A percentile compares a stretch with the other conserved stretches of the same genome.
These are phyloP conservation scores for Calonectria pteridis DNA, from an alignment of 2,329 filamentous ascomycete species.

Conservation along the genomic window DNA sequence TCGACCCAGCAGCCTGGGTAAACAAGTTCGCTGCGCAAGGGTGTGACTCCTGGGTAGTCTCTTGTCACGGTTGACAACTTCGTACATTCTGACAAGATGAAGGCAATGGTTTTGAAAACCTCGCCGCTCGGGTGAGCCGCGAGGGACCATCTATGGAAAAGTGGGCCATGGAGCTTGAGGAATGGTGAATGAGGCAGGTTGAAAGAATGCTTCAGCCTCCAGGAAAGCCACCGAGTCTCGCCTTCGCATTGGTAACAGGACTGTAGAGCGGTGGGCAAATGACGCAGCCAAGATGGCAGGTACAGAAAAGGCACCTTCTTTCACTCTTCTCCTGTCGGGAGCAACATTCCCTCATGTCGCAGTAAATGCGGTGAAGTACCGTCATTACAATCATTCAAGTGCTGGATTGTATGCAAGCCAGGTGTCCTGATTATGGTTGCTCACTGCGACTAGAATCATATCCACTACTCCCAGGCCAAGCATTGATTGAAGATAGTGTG, in stretches of 20 bases:
- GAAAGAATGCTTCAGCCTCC: neutral
- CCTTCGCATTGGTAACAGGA: neutral
- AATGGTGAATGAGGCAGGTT: neutral
- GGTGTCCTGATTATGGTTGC: neutral
- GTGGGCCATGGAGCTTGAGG: neutral
- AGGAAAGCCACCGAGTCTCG: neutral
- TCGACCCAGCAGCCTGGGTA: conserved; percentile 46
- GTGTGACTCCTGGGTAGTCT: conserved; percentile 32
- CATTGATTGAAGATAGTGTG: neutral
- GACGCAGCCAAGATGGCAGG: neutral
- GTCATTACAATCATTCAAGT: too few relatives aligned
- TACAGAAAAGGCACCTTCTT: neutral
- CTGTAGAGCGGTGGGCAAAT: neutral
- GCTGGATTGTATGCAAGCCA: too few relatives aligned
- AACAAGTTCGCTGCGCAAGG: conserved; percentile 41
- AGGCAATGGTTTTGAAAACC: conserved; percentile 44
- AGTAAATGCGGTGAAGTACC: too few relatives aligned
- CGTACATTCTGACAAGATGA: conserved; percentile 36
- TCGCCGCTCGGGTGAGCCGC: neutral
- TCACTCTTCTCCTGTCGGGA: neutral
- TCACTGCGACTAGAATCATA: neutral
- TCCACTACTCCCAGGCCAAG: neutral
- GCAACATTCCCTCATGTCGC: neutral
- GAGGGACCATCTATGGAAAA: too few relatives aligned
- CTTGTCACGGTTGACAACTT: conserved; percentile 34